These are phyloP conservation scores for Neurospora tetraspora DNA, from an alignment of 495 filamentous ascomycete species.

Conservation along the genomic window DNA sequence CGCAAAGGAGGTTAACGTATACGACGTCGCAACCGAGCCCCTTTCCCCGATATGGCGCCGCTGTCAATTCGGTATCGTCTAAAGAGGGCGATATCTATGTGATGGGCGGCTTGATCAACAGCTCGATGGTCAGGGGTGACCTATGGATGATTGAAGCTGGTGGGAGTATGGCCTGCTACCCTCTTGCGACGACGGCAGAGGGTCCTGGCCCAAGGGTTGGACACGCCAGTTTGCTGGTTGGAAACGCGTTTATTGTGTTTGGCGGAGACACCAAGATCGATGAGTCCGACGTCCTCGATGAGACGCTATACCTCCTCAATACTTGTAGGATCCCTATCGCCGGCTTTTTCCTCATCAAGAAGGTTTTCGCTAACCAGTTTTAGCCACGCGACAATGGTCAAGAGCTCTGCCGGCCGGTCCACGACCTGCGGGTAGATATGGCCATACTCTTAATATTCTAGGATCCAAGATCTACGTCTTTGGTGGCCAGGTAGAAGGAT, in stretches of 20 bases:
- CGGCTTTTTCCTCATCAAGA: not conserved
- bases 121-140: slow-evolving; percentile 90
- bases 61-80: slow-evolving; percentile 82
- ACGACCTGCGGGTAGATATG: slow-evolving; percentile 83
- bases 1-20: slow-evolving; percentile 78
- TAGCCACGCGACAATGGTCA: slow-evolving; percentile 97
- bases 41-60: slow-evolving; percentile 94
- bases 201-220: slow-evolving; percentile 93
- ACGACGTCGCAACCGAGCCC: slow-evolving; percentile 73
- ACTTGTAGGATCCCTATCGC: slow-evolving; percentile 58
- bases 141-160: slow-evolving; percentile 96
- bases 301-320: slow-evolving; percentile 93
- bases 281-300: slow-evolving; percentile 80
- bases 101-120: slow-evolving; percentile 94
- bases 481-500: slow-evolving; percentile 93
- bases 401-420: slow-evolving; percentile 74
- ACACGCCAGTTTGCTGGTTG: slow-evolving; percentile 87
- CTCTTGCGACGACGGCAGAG: slow-evolving; percentile 81
- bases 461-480: slow-evolving; percentile 96
- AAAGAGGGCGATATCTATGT: slow-evolving; percentile 97
- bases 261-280: slow-evolving; percentile 97
- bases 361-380: slow-evolving; percentile 14
- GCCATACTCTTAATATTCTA: slow-evolving; percentile 90
- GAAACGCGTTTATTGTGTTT: slow-evolving; percentile 98
- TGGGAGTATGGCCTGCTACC: slow-evolving; percentile 80